Conservation (phyloP, 2,329 filamentous ascomycete genomes). For the Scortechinia acanthostroma region DNA sequence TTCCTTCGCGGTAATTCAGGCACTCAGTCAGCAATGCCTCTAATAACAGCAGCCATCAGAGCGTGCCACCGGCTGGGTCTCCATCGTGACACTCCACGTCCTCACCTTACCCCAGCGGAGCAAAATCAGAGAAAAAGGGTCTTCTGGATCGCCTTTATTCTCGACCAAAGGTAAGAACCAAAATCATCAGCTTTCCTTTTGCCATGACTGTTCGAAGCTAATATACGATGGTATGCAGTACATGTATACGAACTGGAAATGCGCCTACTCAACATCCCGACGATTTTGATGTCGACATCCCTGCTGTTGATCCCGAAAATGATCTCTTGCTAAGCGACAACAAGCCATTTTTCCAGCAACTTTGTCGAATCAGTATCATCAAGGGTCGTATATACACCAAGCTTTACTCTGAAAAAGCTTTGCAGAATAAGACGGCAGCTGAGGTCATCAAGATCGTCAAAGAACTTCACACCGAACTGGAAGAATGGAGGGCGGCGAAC, state of each 20-base stretch:
- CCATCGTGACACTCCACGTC: constrained; percentile 65
- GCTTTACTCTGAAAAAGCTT: neutral
- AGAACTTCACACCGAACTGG: neutral
- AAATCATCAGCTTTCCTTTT: too few relatives aligned
- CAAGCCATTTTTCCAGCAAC: neutral
- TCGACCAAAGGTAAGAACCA: constrained; percentile 53
- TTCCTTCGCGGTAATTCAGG: constrained; percentile 71
- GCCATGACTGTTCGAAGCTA: too few relatives aligned
- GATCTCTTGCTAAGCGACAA: constrained; percentile 21
- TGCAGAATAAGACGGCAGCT: neutral
- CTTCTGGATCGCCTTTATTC: constrained; percentile 71
- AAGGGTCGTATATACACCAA: neutral
- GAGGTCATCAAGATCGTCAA: neutral
- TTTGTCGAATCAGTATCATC: neutral
- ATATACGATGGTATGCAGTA: too few relatives aligned
- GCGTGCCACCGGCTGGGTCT: constrained; percentile 68
- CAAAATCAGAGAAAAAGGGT: constrained; percentile 69
- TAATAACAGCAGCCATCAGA: constrained; percentile 65
- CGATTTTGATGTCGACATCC: constrained; percentile 71
- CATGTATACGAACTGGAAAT: constrained; percentile 65
- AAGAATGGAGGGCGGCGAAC: neutral
- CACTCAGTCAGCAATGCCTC: constrained; percentile 67
- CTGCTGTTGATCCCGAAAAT: constrained; percentile 63
- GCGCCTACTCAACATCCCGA: constrained; percentile 70
- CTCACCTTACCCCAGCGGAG: constrained; percentile 64